phyloP scores from a whole-genome alignment of 805 yeast genomes.

The Lipomyces oligophaga region DNA sequence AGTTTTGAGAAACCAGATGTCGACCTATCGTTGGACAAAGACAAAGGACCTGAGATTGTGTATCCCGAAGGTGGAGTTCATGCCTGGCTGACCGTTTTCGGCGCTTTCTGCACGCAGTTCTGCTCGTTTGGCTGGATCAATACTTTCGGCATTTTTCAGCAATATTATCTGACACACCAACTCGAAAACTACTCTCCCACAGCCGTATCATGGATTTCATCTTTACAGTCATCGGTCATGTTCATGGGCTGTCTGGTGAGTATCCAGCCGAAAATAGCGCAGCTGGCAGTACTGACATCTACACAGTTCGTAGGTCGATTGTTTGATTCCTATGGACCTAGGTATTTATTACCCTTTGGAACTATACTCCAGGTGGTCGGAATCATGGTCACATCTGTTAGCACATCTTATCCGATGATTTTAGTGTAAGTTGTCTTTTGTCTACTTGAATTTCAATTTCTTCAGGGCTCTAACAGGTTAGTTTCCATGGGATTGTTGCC shows the following conservation, averaged over 20 bases:
- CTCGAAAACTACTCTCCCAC: conserved; percentile 31
- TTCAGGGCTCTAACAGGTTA: conserved; percentile 43
- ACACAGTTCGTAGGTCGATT: conserved; percentile 20
- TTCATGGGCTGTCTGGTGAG: conserved; percentile 31
- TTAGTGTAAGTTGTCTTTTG: conserved; percentile 46
- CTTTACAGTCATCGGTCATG: conserved; percentile 35
- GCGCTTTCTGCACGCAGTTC: conserved; percentile 55
- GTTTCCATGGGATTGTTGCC: conserved; percentile 38
- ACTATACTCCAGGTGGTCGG: conserved; percentile 32
- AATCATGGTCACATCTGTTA: conserved; percentile 38
- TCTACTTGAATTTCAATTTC: conserved; percentile 34
- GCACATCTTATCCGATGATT: conserved; percentile 48
- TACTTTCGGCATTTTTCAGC: conserved; percentile 33
- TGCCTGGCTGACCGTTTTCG: conserved; percentile 54
- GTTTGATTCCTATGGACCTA: conserved; percentile 28
- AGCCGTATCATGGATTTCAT: conserved; percentile 37
- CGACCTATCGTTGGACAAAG: too few species aligned
- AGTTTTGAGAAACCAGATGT: too few species aligned
- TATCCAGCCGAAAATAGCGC: too few species aligned
- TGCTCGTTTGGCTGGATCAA: conserved; percentile 54
- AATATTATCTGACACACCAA: conserved; percentile 32
- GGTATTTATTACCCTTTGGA: conserved; percentile 27
- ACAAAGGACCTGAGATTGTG: too few species aligned
- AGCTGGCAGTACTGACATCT: not conserved
- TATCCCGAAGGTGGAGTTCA: conserved; percentile 56